Percentiles rank a stretch among this genome's conserved stretches.
phyloP scores from a whole-genome alignment of 2,329 filamentous ascomycete genomes.

The Epichloe aotearoae region DNA sequence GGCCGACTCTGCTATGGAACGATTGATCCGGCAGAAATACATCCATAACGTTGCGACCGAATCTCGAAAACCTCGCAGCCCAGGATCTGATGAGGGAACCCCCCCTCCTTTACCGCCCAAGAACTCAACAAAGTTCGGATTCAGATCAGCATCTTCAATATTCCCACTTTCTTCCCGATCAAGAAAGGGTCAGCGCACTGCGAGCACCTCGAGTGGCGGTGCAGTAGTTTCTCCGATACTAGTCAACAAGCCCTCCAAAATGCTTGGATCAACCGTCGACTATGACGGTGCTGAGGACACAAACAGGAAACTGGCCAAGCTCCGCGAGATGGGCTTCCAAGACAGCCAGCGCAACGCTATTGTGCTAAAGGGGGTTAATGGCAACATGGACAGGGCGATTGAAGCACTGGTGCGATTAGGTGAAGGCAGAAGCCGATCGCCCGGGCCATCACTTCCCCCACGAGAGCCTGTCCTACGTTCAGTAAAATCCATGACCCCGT shows the following conservation, averaged over 20 bases:
- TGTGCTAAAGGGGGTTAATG: constrained; percentile 69
- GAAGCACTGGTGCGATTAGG: constrained; percentile 75
- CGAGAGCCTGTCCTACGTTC: constrained; percentile 34
- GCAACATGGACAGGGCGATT: constrained; percentile 74
- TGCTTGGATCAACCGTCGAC: constrained; percentile 57
- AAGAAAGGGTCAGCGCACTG: constrained; percentile 36
- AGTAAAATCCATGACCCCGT: constrained; percentile 42
- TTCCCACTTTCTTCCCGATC: constrained; percentile 50
- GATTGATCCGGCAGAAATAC: constrained; percentile 92
- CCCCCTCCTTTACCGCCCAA: constrained; percentile 51
- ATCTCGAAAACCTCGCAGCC: constrained; percentile 28
- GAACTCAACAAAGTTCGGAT: constrained; percentile 48
- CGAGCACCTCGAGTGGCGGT: constrained; percentile 11
- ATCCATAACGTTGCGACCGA: constrained; percentile 39
- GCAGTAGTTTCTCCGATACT: constrained; percentile 24
- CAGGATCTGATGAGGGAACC: constrained; percentile 44
- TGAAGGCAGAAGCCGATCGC: constrained; percentile 43
- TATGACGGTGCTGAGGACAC: constrained; percentile 41
- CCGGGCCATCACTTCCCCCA: constrained; percentile 25
- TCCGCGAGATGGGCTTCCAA: constrained; percentile 84
- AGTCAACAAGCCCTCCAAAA: constrained; percentile 51
- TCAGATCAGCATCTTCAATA: constrained; percentile 51
- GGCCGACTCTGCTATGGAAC: constrained; percentile 86
- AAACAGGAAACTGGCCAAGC: constrained; percentile 61
- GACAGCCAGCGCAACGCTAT: constrained; percentile 72